phyloP scores from a whole-genome alignment of 78 protist genomes.

The Cavenderia fasciculata region DNA sequence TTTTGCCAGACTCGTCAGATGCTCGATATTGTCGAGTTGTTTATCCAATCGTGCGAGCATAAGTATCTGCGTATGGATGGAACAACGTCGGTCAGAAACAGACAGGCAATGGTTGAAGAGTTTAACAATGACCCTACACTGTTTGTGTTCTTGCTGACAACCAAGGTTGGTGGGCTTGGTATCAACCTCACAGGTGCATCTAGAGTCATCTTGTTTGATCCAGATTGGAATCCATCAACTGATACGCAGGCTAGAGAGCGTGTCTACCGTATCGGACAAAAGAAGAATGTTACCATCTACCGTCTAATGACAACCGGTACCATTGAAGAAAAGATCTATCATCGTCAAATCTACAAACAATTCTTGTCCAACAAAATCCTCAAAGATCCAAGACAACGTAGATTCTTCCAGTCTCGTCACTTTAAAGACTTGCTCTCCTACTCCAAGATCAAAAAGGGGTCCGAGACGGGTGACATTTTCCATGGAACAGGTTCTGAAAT shows the following conservation, averaged over 20 bases:
- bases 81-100: constrained; percentile 86
- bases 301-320: constrained; percentile 92
- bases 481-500: constrained; percentile 41
- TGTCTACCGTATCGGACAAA: constrained; percentile 97
- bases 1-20: constrained; percentile 97
- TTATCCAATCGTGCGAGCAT: background rate
- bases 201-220: constrained; percentile 96
- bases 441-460: constrained; percentile 12
- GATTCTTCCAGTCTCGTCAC: constrained; percentile 77
- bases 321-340: constrained; percentile 97
- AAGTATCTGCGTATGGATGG: constrained; percentile 96
- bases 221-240: constrained; percentile 97
- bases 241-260: constrained; percentile 97
- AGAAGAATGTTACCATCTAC: constrained; percentile 87
- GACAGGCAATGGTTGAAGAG: constrained; percentile 60
- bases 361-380: constrained; percentile 90
- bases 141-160: constrained; percentile 95
- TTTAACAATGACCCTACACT: constrained; percentile 55
- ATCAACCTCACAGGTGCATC: constrained; percentile 97
- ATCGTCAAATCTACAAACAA: constrained; percentile 97
- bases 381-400: constrained; percentile 89
- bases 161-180: constrained; percentile 94
- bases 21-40: constrained; percentile 92
- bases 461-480: constrained; percentile 51
- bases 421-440: constrained; percentile 65